Percentiles rank a stretch among this genome's conserved stretches.
Evolutionary conservation across 1,284 basidiomycete species (phyloP).

Genomic region (Earliella scabrosa): DNA sequence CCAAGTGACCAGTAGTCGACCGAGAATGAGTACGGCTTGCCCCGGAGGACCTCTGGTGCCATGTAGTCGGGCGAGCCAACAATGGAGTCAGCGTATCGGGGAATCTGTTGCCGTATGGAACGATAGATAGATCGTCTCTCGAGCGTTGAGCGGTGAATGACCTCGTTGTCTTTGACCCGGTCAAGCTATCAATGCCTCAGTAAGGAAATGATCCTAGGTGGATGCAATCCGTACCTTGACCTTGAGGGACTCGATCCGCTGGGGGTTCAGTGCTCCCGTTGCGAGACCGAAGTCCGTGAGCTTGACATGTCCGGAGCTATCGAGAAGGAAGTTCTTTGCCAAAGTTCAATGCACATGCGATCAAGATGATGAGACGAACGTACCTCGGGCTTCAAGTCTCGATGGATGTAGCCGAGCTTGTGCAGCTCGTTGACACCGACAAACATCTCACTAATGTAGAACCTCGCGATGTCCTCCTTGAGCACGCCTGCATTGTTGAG

Average conservation of each 20-base stretch:
- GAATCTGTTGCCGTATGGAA: constrained; percentile 89
- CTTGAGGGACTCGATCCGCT: constrained; percentile 93
- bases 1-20: constrained; percentile 99
- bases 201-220: neutral
- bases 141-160: constrained; percentile 91
- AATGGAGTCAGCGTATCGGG: constrained; percentile 96
- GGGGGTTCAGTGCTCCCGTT: constrained; percentile 95
- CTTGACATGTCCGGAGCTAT: constrained; percentile 96
- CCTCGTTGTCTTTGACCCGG: constrained; percentile 93
- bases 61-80: constrained; percentile 99
- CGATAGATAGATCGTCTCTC: constrained; percentile 96
- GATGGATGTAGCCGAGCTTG: constrained; percentile 95
- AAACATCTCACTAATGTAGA: constrained; percentile 98
- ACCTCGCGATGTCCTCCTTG: constrained; percentile 93
- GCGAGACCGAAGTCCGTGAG: constrained; percentile 98
- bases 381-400: constrained; percentile 97
- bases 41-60: constrained; percentile 93
- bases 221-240: constrained; percentile 67
- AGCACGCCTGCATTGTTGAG: constrained; percentile 96
- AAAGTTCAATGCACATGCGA: neutral
- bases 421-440: constrained; percentile 89
- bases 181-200: constrained; percentile 67
- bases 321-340: constrained; percentile 95
- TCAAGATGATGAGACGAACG: constrained; percentile 6
- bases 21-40: constrained; percentile 92